Evolutionary conservation across 768 basidiomycete species (phyloP), one percentile per base, ranked within the genome.

Genomic region (Serendipita sp.): DNA sequence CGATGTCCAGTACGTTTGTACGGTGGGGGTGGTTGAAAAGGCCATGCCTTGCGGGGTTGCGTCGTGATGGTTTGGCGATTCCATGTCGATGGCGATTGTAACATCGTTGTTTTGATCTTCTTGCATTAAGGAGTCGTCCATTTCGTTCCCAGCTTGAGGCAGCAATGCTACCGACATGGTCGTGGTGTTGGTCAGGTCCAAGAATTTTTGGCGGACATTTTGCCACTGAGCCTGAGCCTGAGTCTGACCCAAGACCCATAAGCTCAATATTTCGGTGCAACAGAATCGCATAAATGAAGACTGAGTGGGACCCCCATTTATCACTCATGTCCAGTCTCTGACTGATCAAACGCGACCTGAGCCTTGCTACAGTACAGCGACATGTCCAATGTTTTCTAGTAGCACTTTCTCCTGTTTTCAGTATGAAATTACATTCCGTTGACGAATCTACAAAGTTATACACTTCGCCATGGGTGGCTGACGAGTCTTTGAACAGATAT

Each of bases 401-500:
- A 46, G 13, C 11, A 46, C 44, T 46, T 18, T 46, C 18, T 46
- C 44, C 11, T 13, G 44, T 46, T 1, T 18, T 18, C 18, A 18
- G 18, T 13, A 46, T 46, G 18, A 18, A 13, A 46, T 46, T 51
- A 51, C 48, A 51, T 32, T 18, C n/a, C 30, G 8, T 18, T 7
- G 30, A 51, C 48, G 30, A n/a, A 18, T 51, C 8, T 7, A 41
- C 41, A 41, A 41, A 41, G 48, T 32, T 51, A 51, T 32, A 51
- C 48, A 51, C n/a, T 66, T 36, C 56, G 28, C 90, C 90, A 93
- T 7, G 90, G 85, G 69, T 94, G 91, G 72, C 91, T 92, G 70
- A 96, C 88, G 36, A 96, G 83, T 64, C 86, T 83, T 72, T 97
- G 93, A 7, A 94, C 93, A 3, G 90, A 86, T 44, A 97, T 77